Percentiles rank a stretch among this genome's conserved stretches.
Conservation (phyloP, 2,329 filamentous ascomycete genomes). For the Colletotrichum sp. region DNA sequence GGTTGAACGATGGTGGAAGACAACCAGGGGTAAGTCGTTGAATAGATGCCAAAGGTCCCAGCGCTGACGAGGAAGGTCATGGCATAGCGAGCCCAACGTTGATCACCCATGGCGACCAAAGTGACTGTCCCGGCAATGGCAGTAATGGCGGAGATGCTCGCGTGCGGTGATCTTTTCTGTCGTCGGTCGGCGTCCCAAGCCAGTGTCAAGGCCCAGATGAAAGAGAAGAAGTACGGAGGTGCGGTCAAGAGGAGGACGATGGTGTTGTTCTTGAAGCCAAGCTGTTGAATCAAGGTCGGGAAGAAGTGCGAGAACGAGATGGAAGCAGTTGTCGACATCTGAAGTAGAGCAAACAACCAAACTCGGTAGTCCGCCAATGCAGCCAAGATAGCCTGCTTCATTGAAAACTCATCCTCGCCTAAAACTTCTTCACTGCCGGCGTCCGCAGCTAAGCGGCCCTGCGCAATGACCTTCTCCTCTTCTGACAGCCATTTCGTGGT, state of each 20-base stretch:
- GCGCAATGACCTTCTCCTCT: not conserved
- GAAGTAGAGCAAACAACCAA: not conserved
- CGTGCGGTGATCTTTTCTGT: not conserved
- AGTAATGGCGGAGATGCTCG: not conserved
- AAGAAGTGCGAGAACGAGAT: conserved; percentile 23
- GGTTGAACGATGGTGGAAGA: conserved; percentile 23
- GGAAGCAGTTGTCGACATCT: not conserved
- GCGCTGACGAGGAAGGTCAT: conserved; percentile 22
- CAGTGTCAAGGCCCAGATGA: not conserved
- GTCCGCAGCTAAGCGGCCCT: not conserved
- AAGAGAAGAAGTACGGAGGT: conserved; percentile 26
- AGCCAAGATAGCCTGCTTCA: not conserved
- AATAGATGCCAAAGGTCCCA: conserved; percentile 12
- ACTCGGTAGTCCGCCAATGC: not conserved
- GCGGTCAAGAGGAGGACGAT: conserved; percentile 31
- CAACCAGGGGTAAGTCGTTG: conserved; percentile 23
- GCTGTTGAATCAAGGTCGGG: conserved; percentile 29
- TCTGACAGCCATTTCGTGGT: conserved; percentile 18
- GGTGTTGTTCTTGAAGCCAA: conserved; percentile 25
- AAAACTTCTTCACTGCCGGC: not conserved
- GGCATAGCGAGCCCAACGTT: conserved; percentile 4
- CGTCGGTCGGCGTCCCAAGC: conserved; percentile 10
- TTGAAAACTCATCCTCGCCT: not conserved
- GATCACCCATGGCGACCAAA: not conserved
- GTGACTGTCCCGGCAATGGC: conserved; percentile 3